Evolutionary conservation across 2,329 filamentous ascomycete genomes (phyloP), one percentile per base, ranked within the genome.

Genomic region (Corniculantispora saksenae): DNA sequence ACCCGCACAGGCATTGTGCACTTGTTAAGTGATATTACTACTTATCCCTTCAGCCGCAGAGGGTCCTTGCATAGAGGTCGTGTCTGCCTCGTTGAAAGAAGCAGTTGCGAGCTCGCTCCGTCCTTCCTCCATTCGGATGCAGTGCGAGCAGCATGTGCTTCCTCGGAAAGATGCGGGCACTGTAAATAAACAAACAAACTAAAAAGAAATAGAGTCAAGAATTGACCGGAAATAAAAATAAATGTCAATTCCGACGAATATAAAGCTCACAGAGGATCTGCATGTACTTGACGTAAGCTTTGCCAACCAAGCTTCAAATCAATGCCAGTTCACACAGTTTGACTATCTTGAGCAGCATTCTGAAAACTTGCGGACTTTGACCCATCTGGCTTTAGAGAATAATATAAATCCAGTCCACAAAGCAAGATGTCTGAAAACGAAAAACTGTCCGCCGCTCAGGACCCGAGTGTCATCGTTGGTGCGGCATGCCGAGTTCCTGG

Each of bases 391-490:
- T 6, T n/a, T 21, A 3, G 38, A 19, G 21, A 9, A 15, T 32
- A n/a, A 21, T 23, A 38, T 23, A 2, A 15, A 3, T 12, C 29
- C 4, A 19, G 17, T 19, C 9, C 15, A 17, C 15, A 21, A 27
- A 3, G 21, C 15, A 40, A 32, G 43, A 62, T 45, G 50, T 27
- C 2, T 23, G 38, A 17, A 5, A 10, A 15, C 2, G 21, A 47
- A 9, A 47, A n/a, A 29, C n/a, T 12, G 5, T 9, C 40, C 7
- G 25, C 25, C 7, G 21, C 7, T 12, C 38, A 58, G 55, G 75
- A 77, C 64, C 74, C 73, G 3, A 70, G 73, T 32, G 75, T 74
- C 55, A 72, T 78, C 25, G 68, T 77, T 51, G 75, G 75, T 9
- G 63, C 76, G 29, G 72, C 71, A 25, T 73, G 75, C 38, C 68